Conservation (phyloP, 2,329 filamentous ascomycete genomes). For the Apiospora hydei region DNA sequence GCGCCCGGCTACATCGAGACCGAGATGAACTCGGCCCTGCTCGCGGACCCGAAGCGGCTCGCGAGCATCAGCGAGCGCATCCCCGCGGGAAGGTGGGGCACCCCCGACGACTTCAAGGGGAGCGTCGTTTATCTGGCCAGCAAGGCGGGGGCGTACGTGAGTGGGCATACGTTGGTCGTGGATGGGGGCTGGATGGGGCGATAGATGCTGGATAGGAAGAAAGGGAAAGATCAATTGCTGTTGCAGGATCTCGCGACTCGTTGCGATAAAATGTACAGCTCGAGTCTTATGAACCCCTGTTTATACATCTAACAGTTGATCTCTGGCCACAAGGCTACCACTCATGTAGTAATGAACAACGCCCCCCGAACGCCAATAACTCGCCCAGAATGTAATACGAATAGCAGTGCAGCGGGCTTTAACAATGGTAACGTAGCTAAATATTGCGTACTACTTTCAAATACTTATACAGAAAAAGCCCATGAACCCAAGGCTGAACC, state of each 20-base stretch:
- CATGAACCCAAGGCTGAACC: neutral
- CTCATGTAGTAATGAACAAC: neutral
- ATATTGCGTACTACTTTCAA: neutral
- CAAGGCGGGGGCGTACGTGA: constrained; percentile 56
- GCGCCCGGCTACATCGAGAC: constrained; percentile 55
- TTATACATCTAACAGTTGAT: too few species aligned
- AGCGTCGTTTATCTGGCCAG: constrained; percentile 58
- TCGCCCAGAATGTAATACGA: fast-evolving
- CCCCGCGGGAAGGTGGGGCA: constrained; percentile 59
- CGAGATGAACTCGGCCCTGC: constrained; percentile 51
- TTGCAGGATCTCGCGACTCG: too few species aligned
- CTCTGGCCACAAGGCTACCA: too few species aligned
- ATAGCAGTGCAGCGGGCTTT: neutral
- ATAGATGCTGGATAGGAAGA: neutral
- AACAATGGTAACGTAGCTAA: neutral
- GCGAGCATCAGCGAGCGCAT: constrained; percentile 52
- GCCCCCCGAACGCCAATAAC: neutral
- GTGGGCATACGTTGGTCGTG: constrained; percentile 59
- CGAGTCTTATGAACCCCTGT: too few species aligned
- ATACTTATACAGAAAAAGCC: neutral
- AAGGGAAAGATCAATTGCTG: neutral
- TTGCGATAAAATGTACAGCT: too few species aligned
- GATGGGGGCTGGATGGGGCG: constrained; percentile 59
- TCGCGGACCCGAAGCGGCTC: constrained; percentile 48
- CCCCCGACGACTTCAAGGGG: constrained; percentile 56